Evolutionary conservation across 2,329 filamentous ascomycete species (phyloP).

Genomic region (Colletotrichum sp.): DNA sequence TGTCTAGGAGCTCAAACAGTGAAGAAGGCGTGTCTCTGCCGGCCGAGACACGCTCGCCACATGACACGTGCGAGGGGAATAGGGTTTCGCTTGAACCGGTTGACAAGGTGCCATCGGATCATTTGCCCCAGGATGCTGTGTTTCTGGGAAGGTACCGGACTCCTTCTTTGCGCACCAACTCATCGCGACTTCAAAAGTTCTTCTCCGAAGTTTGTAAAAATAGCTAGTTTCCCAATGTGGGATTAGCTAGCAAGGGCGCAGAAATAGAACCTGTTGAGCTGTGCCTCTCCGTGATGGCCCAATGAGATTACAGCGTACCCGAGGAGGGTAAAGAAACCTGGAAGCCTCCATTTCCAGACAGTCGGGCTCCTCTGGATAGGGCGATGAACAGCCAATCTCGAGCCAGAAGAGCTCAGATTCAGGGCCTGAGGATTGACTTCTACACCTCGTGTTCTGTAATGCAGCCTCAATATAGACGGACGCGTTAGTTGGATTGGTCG

Average conservation of each 20-base stretch:
- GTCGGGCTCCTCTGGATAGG: background rate
- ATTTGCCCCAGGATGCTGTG: constrained; percentile 8
- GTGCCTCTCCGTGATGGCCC: constrained; percentile 5
- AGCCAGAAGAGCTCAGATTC: background rate
- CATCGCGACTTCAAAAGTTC: background rate
- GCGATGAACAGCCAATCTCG: background rate
- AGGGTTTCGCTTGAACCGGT: constrained; percentile 5
- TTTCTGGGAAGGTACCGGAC: background rate
- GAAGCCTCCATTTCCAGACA: background rate
- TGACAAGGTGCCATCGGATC: constrained; percentile 10
- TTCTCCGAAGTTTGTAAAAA: background rate
- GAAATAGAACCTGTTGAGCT: constrained; percentile 5
- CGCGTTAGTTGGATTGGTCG: constrained; percentile 25
- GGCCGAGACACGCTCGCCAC: constrained; percentile 12
- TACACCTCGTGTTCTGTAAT: constrained; percentile 31
- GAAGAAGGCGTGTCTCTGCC: constrained; percentile 13
- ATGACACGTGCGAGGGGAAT: constrained; percentile 16
- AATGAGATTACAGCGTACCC: constrained; percentile 15
- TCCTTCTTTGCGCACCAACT: background rate
- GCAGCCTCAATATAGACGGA: constrained; percentile 33
- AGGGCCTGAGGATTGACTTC: background rate
- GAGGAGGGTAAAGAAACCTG: constrained; percentile 3
- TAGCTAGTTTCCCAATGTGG: background rate
- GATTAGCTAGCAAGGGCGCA: background rate
- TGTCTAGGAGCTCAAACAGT: background rate